Conservation (phyloP, 306 rosid species). For the Cyclanthera cordifolia region DNA sequence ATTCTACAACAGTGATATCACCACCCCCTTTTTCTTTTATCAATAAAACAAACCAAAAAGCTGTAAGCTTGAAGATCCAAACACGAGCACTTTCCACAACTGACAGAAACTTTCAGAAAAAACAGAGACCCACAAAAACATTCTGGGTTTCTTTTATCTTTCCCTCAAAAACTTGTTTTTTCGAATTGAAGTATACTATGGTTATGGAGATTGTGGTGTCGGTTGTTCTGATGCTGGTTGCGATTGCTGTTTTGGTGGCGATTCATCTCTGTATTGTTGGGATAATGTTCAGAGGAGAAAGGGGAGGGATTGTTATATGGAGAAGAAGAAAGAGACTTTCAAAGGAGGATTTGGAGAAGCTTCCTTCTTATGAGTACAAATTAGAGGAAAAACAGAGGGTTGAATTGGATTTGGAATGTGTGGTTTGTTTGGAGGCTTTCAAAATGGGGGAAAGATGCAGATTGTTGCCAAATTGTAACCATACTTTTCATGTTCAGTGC, state of each 20-base stretch:
- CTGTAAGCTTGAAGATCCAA: neutral
- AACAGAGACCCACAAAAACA: neutral
- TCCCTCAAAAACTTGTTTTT: neutral
- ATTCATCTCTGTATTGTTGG: conserved; percentile 40
- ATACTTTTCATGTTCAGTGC: conserved; percentile 36
- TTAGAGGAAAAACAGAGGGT: conserved; percentile 12
- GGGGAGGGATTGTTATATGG: conserved; percentile 15
- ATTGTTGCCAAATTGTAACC: conserved; percentile 32
- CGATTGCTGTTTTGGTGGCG: conserved; percentile 40
- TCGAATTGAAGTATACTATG: neutral
- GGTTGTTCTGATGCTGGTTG: conserved; percentile 38
- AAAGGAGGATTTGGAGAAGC: conserved; percentile 28
- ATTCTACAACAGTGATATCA: neutral
- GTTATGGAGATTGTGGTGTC: conserved; percentile 40
- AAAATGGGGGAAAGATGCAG: conserved; percentile 39
- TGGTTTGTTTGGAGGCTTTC: conserved; percentile 37
- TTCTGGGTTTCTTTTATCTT: neutral
- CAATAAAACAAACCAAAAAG: neutral
- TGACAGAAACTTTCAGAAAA: neutral
- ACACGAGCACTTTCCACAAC: neutral
- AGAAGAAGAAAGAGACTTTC: conserved; percentile 23
- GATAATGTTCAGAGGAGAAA: conserved; percentile 19
- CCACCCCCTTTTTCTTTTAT: neutral
- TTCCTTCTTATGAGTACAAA: conserved; percentile 34
- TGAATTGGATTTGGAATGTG: conserved; percentile 23